Evolutionary conservation across 2,329 filamentous ascomycete species (phyloP).

Genomic region (Stylonectria norvegica): DNA sequence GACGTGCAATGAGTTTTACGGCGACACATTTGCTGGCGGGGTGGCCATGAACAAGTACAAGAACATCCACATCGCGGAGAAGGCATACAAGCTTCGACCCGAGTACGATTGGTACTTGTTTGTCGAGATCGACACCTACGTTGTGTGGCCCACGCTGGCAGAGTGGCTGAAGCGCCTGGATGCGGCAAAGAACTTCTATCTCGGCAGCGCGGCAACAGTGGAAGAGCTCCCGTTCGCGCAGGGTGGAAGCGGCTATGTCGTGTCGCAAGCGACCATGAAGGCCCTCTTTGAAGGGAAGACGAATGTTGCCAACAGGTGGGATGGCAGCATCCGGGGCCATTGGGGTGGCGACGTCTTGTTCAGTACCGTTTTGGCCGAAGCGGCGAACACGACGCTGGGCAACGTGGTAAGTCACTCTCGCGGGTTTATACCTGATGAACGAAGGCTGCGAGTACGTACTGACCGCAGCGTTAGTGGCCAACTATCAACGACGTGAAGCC

Average conservation of each 20-base stretch:
- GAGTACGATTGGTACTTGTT: constrained; percentile 58
- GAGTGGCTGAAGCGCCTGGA: constrained; percentile 46
- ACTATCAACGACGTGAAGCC: constrained; percentile 56
- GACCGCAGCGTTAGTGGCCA: constrained; percentile 39
- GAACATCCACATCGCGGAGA: constrained; percentile 57
- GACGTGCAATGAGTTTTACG: constrained; percentile 37
- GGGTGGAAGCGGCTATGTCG: constrained; percentile 53
- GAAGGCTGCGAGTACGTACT: constrained; percentile 3
- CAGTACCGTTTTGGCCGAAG: constrained; percentile 43
- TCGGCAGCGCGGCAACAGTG: constrained; percentile 48
- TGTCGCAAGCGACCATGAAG: constrained; percentile 52
- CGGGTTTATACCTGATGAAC: background rate
- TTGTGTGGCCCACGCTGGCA: constrained; percentile 51
- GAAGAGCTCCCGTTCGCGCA: constrained; percentile 47
- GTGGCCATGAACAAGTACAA: constrained; percentile 62
- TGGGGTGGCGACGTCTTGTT: constrained; percentile 55
- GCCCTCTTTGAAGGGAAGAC: constrained; percentile 40
- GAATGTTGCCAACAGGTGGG: constrained; percentile 46
- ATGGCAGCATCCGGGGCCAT: constrained; percentile 36
- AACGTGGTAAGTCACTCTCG: constrained; percentile 37
- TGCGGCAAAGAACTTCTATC: constrained; percentile 42
- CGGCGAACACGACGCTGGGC: constrained; percentile 38
- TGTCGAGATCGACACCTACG: constrained; percentile 57
- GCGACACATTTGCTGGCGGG: constrained; percentile 29
- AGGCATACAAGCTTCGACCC: constrained; percentile 48